Conservation (phyloP, 2,329 filamentous ascomycete genomes). For the Monilinia aucupariae region DNA sequence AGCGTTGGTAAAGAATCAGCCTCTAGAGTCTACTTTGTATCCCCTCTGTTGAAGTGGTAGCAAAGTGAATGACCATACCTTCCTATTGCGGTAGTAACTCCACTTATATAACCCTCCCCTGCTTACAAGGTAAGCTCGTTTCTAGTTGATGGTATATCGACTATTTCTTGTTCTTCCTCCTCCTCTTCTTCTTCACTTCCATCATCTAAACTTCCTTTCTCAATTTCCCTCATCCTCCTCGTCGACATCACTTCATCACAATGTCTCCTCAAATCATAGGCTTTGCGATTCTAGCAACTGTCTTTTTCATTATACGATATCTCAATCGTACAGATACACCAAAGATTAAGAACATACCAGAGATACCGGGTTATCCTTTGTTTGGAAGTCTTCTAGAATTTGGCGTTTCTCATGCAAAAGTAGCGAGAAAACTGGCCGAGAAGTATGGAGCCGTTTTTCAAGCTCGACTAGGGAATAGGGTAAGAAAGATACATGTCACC, state of each 20-base stretch:
- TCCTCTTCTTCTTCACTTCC: neutral
- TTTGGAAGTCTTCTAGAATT: conserved; percentile 21
- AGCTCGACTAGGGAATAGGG: conserved; percentile 20
- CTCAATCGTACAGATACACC: conserved; percentile 20
- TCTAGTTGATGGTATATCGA: neutral
- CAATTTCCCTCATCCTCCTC: neutral
- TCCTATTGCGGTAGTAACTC: too few species aligned
- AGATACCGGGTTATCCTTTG: conserved; percentile 20
- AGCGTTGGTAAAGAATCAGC: too few species aligned
- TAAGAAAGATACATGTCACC: conserved; percentile 39
- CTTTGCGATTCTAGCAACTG: conserved; percentile 9
- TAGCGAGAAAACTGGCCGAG: conserved; percentile 17
- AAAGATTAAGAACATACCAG: conserved; percentile 19
- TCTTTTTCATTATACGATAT: conserved; percentile 15
- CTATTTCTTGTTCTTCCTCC: neutral
- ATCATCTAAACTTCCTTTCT: neutral
- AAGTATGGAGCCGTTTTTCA: conserved; percentile 22
- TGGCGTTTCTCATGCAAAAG: conserved; percentile 18
- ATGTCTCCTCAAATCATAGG: conserved; percentile 17
- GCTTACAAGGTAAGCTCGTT: neutral
- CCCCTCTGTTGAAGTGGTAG: too few species aligned
- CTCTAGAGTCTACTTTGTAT: too few species aligned
- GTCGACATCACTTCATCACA: neutral
- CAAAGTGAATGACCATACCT: too few species aligned
- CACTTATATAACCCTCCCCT: too few species aligned